phyloP scores from a whole-genome alignment of 1,284 basidiomycete genomes.

The Blastosporella zonata region DNA sequence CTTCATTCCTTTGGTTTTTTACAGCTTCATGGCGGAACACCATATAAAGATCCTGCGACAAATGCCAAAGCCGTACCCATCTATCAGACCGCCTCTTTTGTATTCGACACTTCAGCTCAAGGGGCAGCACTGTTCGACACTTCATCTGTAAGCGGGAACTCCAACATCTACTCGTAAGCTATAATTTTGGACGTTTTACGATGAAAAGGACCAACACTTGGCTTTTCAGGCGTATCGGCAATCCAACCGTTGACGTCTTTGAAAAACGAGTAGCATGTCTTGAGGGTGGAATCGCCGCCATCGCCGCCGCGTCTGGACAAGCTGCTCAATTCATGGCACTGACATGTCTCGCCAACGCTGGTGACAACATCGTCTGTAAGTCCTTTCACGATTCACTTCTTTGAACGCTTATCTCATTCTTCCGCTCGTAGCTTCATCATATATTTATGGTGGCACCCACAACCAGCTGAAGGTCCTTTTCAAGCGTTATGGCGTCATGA shows the following conservation, averaged over 20 bases:
- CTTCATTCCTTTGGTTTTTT: not conserved
- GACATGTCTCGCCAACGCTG: constrained; percentile 57
- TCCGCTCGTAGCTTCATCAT: constrained; percentile 5
- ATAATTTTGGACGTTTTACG: not conserved
- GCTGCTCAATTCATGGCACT: constrained; percentile 82
- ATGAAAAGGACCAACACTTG: not conserved
- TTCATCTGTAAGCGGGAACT: constrained; percentile 7
- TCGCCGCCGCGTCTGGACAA: constrained; percentile 79
- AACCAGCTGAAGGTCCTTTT: constrained; percentile 18
- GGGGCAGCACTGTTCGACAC: constrained; percentile 13
- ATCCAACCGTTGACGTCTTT: constrained; percentile 21
- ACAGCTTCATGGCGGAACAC: constrained; percentile 18
- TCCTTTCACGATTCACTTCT: not conserved
- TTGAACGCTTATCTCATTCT: not conserved
- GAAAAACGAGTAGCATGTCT: constrained; percentile 68
- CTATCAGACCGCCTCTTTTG: constrained; percentile 17
- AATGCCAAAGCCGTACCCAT: constrained; percentile 19
- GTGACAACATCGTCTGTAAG: constrained; percentile 80
- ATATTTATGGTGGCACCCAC: constrained; percentile 17
- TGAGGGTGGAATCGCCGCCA: constrained; percentile 78
- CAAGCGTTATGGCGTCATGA: constrained; percentile 15
- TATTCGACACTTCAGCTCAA: constrained; percentile 17
- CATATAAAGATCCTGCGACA: constrained; percentile 17
- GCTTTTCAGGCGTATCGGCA: constrained; percentile 11
- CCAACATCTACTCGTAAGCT: constrained; percentile 15